Conservation (phyloP, 306 rosid genomes). For the Aeschynomene evenia region DNA sequence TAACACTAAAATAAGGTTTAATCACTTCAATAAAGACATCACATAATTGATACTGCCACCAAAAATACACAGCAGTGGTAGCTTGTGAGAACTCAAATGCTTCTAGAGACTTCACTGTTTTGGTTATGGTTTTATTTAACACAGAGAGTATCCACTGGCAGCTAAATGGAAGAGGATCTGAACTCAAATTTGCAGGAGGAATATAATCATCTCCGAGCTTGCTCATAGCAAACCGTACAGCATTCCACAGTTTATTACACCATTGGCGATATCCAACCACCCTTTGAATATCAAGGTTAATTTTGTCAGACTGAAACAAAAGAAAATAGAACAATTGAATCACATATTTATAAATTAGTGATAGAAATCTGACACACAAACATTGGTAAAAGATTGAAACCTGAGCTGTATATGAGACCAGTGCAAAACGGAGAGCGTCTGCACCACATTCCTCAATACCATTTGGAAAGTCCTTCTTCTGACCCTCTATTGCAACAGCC, state of each 20-base stretch:
- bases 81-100: slow-evolving; percentile 77
- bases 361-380: neutral
- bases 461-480: slow-evolving; percentile 82
- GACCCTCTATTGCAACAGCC: slow-evolving; percentile 77
- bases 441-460: slow-evolving; percentile 96
- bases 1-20: slow-evolving; percentile 80
- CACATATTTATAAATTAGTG: neutral
- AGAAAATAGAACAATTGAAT: slow-evolving; percentile 6
- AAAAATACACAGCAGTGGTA: slow-evolving; percentile 69
- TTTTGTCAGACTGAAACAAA: slow-evolving; percentile 84
- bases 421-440: slow-evolving; percentile 95
- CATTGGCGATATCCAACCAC: slow-evolving; percentile 95
- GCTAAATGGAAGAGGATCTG: slow-evolving; percentile 75
- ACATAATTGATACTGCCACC: slow-evolving; percentile 98
- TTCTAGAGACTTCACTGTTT: slow-evolving; percentile 58
- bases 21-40: slow-evolving; percentile 94
- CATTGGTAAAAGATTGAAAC: slow-evolving; percentile 37
- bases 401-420: slow-evolving; percentile 94
- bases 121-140: slow-evolving; percentile 70
- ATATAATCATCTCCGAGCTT: slow-evolving; percentile 85
- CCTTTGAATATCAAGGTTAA: slow-evolving; percentile 90
- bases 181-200: slow-evolving; percentile 53
- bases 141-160: slow-evolving; percentile 92
- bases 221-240: slow-evolving; percentile 85
- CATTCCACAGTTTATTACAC: slow-evolving; percentile 98